These are phyloP conservation scores for Wickerhamiella infanticola DNA, from an alignment of 1,139 yeast genomes.

Conservation along the genomic window DNA sequence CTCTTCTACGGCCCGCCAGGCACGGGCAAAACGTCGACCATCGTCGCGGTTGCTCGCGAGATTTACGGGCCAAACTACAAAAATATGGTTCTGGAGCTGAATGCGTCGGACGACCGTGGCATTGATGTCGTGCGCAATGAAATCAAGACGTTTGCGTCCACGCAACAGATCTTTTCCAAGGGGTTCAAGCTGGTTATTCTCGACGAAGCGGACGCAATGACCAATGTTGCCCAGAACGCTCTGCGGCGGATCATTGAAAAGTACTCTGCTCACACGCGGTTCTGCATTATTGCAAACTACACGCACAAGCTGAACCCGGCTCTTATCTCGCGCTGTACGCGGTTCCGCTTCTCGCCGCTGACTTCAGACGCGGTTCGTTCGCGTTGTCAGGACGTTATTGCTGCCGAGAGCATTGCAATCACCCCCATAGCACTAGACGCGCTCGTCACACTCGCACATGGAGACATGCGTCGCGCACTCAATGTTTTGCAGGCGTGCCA, in stretches of 20 bases:
- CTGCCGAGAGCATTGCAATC: slow-evolving; percentile 47
- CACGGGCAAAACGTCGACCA: slow-evolving; percentile 89
- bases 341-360: slow-evolving; percentile 85
- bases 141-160: slow-evolving; percentile 71
- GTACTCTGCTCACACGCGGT: slow-evolving; percentile 86
- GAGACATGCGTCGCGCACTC: slow-evolving; percentile 93
- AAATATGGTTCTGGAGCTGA: slow-evolving; percentile 82
- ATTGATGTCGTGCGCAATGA: slow-evolving; percentile 76
- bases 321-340: slow-evolving; percentile 79
- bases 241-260: slow-evolving; percentile 81
- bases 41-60: slow-evolving; percentile 77
- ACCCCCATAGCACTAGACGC: slow-evolving; percentile 47
- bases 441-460: slow-evolving; percentile 54
- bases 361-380: slow-evolving; percentile 48
- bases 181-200: slow-evolving; percentile 70
- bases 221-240: slow-evolving; percentile 92
- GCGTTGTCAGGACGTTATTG: slow-evolving; percentile 53
- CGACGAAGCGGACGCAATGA: slow-evolving; percentile 99
- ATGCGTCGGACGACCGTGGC: slow-evolving; percentile 78
- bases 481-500: slow-evolving; percentile 91
- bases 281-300: slow-evolving; percentile 91
- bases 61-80: slow-evolving; percentile 69
- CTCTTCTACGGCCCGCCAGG: slow-evolving; percentile 95
- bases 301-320: slow-evolving; percentile 95
- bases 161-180: slow-evolving; percentile 67